A percentile compares a stretch with the other conserved stretches of the same genome.
phyloP scores from a whole-genome alignment of 139 green algal species.

The Zygnema cylindricum region DNA sequence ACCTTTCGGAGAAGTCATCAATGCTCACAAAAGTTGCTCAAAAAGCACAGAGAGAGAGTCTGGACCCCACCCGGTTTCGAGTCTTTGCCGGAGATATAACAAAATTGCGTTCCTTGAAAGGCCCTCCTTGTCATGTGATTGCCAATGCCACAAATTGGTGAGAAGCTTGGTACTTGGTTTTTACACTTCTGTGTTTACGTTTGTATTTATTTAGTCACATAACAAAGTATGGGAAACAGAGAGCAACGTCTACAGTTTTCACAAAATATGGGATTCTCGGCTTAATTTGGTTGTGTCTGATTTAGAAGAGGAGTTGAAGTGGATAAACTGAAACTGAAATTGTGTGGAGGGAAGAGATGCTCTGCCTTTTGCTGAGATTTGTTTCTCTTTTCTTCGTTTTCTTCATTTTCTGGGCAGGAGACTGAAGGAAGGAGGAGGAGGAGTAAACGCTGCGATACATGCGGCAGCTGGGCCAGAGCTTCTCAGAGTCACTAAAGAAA shows the following conservation, averaged over 20 bases:
- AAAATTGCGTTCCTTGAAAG: constrained; percentile 28
- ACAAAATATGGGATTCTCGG: too few species aligned
- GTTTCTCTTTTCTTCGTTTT: too few species aligned
- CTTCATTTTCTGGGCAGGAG: constrained; percentile 31
- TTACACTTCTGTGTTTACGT: too few species aligned
- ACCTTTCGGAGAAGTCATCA: constrained; percentile 14
- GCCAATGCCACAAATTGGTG: constrained; percentile 56
- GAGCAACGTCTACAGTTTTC: too few species aligned
- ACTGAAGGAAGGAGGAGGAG: constrained; percentile 46
- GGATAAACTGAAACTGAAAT: too few species aligned
- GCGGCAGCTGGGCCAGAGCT: constrained; percentile 41
- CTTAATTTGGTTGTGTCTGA: too few species aligned
- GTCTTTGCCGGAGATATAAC: constrained; percentile 55
- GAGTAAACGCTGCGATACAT: constrained; percentile 59
- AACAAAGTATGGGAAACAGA: too few species aligned
- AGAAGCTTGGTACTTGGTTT: too few species aligned
- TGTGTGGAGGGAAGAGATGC: too few species aligned
- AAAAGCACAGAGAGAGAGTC: not conserved
- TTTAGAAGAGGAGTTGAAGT: too few species aligned
- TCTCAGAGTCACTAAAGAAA: constrained; percentile 29
- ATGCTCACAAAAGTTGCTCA: constrained; percentile 9
- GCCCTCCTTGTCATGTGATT: constrained; percentile 48
- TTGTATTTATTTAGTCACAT: too few species aligned
- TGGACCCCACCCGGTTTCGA: constrained; percentile 10
- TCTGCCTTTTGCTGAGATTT: too few species aligned